Conservation (phyloP, 495 filamentous ascomycete genomes). For the Neurospora sp. region DNA sequence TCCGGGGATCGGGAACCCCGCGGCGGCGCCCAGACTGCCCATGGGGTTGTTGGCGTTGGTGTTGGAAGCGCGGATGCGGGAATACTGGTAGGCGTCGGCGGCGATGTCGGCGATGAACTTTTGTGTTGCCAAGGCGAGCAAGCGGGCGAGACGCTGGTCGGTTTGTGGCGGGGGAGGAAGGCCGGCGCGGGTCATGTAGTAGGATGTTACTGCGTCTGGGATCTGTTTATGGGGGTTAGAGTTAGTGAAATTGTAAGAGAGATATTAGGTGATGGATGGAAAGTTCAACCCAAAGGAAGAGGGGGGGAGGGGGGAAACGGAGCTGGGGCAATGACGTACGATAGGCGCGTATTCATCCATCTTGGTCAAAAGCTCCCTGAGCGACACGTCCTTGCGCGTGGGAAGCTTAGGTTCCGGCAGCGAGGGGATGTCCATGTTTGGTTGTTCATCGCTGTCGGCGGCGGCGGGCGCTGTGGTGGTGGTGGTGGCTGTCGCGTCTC, state of each 20-base stretch:
- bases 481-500: background rate
- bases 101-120: conserved; percentile 98
- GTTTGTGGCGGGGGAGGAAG: conserved; percentile 82
- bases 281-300: background rate
- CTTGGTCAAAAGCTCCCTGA: conserved; percentile 83
- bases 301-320: too few species aligned
- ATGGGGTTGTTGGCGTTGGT: conserved; percentile 80
- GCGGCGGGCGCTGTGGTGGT: background rate
- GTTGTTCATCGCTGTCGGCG: conserved; percentile 5
- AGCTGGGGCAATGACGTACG: conserved; percentile 40
- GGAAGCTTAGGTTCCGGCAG: conserved; percentile 37
- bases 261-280: background rate
- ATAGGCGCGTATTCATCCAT: conserved; percentile 99
- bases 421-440: background rate
- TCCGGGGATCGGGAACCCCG: conserved; percentile 54
- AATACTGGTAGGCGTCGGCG: conserved; percentile 95
- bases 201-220: conserved; percentile 92
- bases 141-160: conserved; percentile 76
- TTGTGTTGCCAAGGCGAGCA: conserved; percentile 90
- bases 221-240: conserved; percentile 47
- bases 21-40: conserved; percentile 71
- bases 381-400: conserved; percentile 77
- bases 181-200: conserved; percentile 93
- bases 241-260: background rate
- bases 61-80: conserved; percentile 84